Evolutionary conservation across 1,284 basidiomycete species (phyloP), one percentile per base, ranked within the genome.

Genomic region (Irpex sp.): DNA sequence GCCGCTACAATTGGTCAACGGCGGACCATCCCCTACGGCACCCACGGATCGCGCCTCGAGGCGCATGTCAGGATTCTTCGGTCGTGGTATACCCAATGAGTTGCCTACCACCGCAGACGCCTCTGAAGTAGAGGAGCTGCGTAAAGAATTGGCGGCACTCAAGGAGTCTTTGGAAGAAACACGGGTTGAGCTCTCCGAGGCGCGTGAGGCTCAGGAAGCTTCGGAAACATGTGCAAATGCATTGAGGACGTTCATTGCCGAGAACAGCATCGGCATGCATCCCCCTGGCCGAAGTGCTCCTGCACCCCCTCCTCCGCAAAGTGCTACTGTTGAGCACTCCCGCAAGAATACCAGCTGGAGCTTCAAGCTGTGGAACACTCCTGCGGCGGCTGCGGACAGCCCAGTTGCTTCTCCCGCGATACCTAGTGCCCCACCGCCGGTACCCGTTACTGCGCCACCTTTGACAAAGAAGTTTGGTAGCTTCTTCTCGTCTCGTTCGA

Each of bases 201-300:
- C 89, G 1, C 89, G 85, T 64, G 95, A 97, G 74, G 93, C 92
- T 2, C 82, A 87, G 54, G 87, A 92, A 70, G 95, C 95, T 6
- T 92, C 89, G n/a, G 94, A 97, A 68, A 84, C 83, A 2, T 96
- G 93, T 71, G 87, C 92, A 65, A 86, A 85, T 62, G 92, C 91
- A 0, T 78, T 97, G 40, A 83, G 94, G 47, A 90, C 89, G 62
- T 97, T 94, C 72, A 95, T 97, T 69, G 86, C 88, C 21, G 87
- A 92, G 68, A 85, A 89, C 71, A 85, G 85, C 60, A 79, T 91
- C 48, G 85, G 84, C 3, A 72, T 74, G 57, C 64, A 71, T n/a
- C 62, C 69, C 15, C 49, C 66, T 2, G 59, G 67, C 63, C 57
- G 56, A 31, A 62, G 57, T 49, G 64, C 61, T 48, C 78, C 77